Percentiles rank a stretch among this genome's conserved stretches.
phyloP scores from a whole-genome alignment of 1,284 basidiomycete genomes.

The Mycena sp. region DNA sequence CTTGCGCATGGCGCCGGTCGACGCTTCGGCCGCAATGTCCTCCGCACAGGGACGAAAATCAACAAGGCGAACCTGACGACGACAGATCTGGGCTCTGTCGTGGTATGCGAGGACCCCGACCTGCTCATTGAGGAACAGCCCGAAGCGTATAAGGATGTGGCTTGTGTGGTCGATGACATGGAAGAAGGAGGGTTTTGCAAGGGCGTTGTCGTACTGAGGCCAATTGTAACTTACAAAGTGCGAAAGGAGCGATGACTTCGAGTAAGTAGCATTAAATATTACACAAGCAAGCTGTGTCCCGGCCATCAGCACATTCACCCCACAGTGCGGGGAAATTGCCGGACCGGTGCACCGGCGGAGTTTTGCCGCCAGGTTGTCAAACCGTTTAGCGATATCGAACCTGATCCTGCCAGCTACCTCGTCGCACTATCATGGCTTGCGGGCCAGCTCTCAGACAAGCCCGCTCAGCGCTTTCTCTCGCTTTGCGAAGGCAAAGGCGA shows the following conservation, averaged over 20 bases:
- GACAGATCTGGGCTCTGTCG: constrained; percentile 46
- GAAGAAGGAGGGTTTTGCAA: constrained; percentile 39
- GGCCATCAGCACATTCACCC: too few relatives aligned
- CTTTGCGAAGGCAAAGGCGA: constrained; percentile 24
- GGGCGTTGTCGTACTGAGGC: constrained; percentile 39
- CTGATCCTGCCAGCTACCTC: constrained; percentile 20
- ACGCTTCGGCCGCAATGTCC: constrained; percentile 42
- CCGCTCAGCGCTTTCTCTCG: constrained; percentile 16
- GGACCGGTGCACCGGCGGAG: too few relatives aligned
- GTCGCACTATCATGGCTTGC: constrained; percentile 40
- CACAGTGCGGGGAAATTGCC: too few relatives aligned
- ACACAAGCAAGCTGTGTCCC: too few relatives aligned
- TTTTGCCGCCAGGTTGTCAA: too few relatives aligned
- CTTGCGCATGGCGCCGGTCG: constrained; percentile 51
- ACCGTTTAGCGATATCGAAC: constrained; percentile 20
- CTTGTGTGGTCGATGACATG: constrained; percentile 48
- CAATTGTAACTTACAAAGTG: constrained; percentile 24
- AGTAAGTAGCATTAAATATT: too few relatives aligned
- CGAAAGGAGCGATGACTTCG: constrained; percentile 18
- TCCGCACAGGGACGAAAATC: constrained; percentile 43
- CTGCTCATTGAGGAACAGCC: constrained; percentile 49
- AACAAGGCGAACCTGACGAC: constrained; percentile 41
- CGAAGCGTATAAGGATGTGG: constrained; percentile 50
- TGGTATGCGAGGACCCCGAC: constrained; percentile 46
- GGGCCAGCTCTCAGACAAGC: constrained; percentile 34